These are phyloP conservation scores for Nicotiana paniculata DNA, from an alignment of 257 asterid species.

Conservation along the genomic window DNA sequence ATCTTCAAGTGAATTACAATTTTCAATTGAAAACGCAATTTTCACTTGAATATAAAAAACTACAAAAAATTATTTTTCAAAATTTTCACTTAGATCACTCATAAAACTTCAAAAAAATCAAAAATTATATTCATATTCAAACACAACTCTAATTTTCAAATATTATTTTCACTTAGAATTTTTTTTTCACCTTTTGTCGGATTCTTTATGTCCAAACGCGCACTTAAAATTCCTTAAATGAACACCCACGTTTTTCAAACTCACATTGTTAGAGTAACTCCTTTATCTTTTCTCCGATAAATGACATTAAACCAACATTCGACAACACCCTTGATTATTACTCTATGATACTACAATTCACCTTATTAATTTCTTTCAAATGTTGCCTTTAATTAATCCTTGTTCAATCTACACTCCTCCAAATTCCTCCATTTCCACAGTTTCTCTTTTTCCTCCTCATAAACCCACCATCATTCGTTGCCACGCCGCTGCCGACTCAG, in stretches of 20 bases:
- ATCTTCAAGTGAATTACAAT: too few species aligned
- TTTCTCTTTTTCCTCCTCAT: slow-evolving; percentile 16
- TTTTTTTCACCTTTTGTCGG: too few species aligned
- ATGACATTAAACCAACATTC: neutral
- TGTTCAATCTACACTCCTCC: slow-evolving; percentile 25
- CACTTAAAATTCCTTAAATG: neutral
- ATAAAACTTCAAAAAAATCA: too few species aligned
- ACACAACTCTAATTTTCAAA: too few species aligned
- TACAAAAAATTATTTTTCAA: too few species aligned
- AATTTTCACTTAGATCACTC: too few species aligned
- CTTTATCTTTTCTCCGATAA: neutral
- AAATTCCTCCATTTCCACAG: slow-evolving; percentile 20
- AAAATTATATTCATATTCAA: too few species aligned
- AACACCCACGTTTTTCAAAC: neutral
- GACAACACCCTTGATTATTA: neutral
- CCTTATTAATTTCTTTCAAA: slow-evolving; percentile 24
- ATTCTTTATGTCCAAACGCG: too few species aligned
- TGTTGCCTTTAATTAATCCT: slow-evolving; percentile 62
- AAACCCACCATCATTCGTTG: slow-evolving; percentile 17
- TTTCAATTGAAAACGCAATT: too few species aligned
- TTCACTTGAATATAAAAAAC: too few species aligned
- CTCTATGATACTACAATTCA: neutral
- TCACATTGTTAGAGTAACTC: neutral
- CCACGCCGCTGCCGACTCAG: slow-evolving; percentile 39
- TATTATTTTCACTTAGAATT: too few species aligned